Percentiles rank a stretch among this genome's conserved stretches.
phyloP scores from a whole-genome alignment of 768 basidiomycete species.

The Strobilomyces confusus region DNA sequence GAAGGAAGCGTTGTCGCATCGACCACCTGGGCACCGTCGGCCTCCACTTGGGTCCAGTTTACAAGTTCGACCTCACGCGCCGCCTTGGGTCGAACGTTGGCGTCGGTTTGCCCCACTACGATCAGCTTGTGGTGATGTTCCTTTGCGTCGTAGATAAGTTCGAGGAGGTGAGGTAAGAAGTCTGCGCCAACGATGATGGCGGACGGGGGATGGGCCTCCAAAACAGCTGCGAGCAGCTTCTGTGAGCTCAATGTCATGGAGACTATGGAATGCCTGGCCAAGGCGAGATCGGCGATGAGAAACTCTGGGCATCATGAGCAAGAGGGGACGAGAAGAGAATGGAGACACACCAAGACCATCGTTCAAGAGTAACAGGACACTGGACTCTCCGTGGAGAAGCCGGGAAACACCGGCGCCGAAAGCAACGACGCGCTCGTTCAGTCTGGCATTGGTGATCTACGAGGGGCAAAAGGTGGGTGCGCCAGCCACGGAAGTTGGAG shows the following conservation, averaged over 20 bases:
- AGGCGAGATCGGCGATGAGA: slow-evolving; percentile 72
- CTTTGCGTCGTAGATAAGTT: slow-evolving; percentile 61
- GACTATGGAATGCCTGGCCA: slow-evolving; percentile 64
- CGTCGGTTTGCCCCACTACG: slow-evolving; percentile 62
- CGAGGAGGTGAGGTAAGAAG: slow-evolving; percentile 66
- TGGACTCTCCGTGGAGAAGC: slow-evolving; percentile 55
- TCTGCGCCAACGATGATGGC: slow-evolving; percentile 68
- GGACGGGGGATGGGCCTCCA: slow-evolving; percentile 64
- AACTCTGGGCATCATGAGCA: slow-evolving; percentile 49
- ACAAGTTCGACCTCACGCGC: slow-evolving; percentile 54
- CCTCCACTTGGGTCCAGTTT: slow-evolving; percentile 68
- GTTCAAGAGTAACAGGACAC: slow-evolving; percentile 72
- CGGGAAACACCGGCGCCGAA: slow-evolving; percentile 71
- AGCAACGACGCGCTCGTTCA: slow-evolving; percentile 66
- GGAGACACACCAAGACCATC: slow-evolving; percentile 62
- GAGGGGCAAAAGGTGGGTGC: not conserved
- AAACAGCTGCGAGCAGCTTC: slow-evolving; percentile 57
- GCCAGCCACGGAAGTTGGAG: not conserved
- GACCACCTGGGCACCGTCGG: slow-evolving; percentile 50
- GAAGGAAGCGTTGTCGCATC: slow-evolving; percentile 41
- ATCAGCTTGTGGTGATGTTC: slow-evolving; percentile 59
- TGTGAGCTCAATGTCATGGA: slow-evolving; percentile 63
- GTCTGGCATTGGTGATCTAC: slow-evolving; percentile 70
- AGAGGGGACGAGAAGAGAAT: not conserved
- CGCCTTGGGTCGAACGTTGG: slow-evolving; percentile 43